Evolutionary conservation across 140 eudicot species (phyloP).

Genomic region (Cichorium intybus): DNA sequence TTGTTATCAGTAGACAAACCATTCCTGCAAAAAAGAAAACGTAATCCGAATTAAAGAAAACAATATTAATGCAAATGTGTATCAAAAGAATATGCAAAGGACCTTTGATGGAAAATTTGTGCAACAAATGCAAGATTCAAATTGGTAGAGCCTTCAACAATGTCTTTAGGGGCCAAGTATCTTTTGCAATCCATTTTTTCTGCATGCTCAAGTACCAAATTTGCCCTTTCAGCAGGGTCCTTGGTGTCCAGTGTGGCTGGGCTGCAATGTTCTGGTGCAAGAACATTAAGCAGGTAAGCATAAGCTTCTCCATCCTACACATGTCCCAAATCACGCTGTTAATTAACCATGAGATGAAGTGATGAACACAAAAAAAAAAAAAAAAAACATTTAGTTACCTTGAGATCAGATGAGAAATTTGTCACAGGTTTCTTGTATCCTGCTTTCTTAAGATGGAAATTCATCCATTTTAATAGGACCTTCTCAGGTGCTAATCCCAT

Average conservation of each 20-base stretch:
- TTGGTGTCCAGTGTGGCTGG: conserved; percentile 84
- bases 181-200: conserved; percentile 91
- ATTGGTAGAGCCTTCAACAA: conserved; percentile 80
- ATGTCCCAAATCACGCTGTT: conserved; percentile 5
- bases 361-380: too few relatives aligned
- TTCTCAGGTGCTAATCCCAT: conserved; percentile 89
- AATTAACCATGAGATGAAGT: too few relatives aligned
- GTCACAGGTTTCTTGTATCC: conserved; percentile 85
- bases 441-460: conserved; percentile 91
- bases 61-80: not conserved
- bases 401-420: conserved; percentile 86
- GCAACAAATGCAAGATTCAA: conserved; percentile 94
- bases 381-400: conserved; percentile 41
- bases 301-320: conserved; percentile 95
- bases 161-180: conserved; percentile 77
- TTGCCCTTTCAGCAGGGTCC: conserved; percentile 88
- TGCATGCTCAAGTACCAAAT: conserved; percentile 91
- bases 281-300: conserved; percentile 92
- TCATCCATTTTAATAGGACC: conserved; percentile 87
- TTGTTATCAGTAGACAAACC: conserved; percentile 85
- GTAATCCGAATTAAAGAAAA: not conserved
- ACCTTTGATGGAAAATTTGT: conserved; percentile 94
- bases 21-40: conserved; percentile 42
- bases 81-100: too few relatives aligned
- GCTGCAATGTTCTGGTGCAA: conserved; percentile 92